Percentiles rank a stretch among this genome's conserved stretches.
These are phyloP conservation scores for Sedum album DNA, from an alignment of 164 flowering plant genomes.

Conservation along the genomic window DNA sequence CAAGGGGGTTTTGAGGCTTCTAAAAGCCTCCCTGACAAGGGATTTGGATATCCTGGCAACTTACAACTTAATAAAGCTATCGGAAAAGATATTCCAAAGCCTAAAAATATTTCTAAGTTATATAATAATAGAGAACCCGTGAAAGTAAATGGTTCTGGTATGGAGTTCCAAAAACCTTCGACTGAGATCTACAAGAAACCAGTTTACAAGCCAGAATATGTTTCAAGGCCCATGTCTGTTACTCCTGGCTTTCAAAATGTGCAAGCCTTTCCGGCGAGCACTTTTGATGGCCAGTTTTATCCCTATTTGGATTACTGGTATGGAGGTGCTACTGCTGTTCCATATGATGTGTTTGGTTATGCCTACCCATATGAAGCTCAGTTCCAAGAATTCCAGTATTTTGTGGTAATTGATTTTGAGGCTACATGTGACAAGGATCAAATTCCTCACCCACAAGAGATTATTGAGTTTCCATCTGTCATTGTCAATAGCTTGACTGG, in stretches of 20 bases:
- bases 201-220: slow-evolving; percentile 31
- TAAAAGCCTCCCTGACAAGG: slow-evolving; percentile 43
- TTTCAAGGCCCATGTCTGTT: slow-evolving; percentile 27
- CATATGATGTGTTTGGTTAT: slow-evolving; percentile 37
- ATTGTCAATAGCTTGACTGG: slow-evolving; percentile 75
- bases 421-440: slow-evolving; percentile 88
- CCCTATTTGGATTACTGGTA: slow-evolving; percentile 32
- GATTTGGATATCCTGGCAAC: slow-evolving; percentile 22
- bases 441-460: slow-evolving; percentile 81
- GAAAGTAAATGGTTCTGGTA: slow-evolving; percentile 18
- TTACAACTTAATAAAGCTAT: slow-evolving; percentile 13
- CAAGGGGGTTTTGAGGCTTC: slow-evolving; percentile 62
- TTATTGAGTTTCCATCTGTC: slow-evolving; percentile 94
- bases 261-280: slow-evolving; percentile 31
- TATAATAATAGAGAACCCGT: slow-evolving; percentile 25
- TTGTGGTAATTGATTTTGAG: slow-evolving; percentile 93
- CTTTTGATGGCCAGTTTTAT: slow-evolving; percentile 35
- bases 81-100: slow-evolving; percentile 27
- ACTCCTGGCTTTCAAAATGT: slow-evolving; percentile 39
- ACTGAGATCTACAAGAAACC: slow-evolving; percentile 29
- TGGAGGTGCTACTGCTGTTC: slow-evolving; percentile 25
- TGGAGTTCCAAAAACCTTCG: slow-evolving; percentile 28
- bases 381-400: slow-evolving; percentile 75
- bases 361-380: slow-evolving; percentile 37
- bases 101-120: slow-evolving; percentile 27